Conservation (phyloP, 805 yeast species). For the Candida oleophila region DNA sequence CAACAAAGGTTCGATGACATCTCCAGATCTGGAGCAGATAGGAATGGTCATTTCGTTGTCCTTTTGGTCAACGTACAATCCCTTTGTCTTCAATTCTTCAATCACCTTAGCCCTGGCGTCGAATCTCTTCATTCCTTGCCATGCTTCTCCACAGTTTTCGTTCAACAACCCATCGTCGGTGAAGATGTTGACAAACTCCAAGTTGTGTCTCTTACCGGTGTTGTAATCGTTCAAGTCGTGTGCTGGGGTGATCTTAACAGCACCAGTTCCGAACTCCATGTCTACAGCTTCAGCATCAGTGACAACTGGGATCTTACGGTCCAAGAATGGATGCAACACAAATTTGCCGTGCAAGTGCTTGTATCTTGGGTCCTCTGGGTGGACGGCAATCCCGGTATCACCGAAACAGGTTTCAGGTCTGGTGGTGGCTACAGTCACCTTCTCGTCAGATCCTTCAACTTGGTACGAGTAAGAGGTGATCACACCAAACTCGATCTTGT, state of each 20-base stretch:
- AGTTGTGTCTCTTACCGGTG: slow-evolving; percentile 90
- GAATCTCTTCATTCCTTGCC: slow-evolving; percentile 88
- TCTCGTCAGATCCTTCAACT: slow-evolving; percentile 83
- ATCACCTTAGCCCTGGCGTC: slow-evolving; percentile 88
- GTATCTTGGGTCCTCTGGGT: slow-evolving; percentile 92
- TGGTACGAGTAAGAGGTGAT: slow-evolving; percentile 93
- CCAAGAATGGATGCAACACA: slow-evolving; percentile 86
- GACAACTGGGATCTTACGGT: slow-evolving; percentile 81
- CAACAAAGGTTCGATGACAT: slow-evolving; percentile 91
- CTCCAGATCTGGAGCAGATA: slow-evolving; percentile 93
- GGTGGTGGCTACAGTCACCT: slow-evolving; percentile 90
- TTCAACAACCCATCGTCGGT: slow-evolving; percentile 92
- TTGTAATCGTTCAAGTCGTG: slow-evolving; percentile 96
- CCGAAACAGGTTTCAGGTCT: slow-evolving; percentile 99
- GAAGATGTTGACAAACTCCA: slow-evolving; percentile 84
- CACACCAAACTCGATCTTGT: slow-evolving; percentile 93
- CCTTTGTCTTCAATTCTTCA: slow-evolving; percentile 71
- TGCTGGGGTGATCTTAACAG: slow-evolving; percentile 98
- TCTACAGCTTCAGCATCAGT: slow-evolving; percentile 93
- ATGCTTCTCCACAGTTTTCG: slow-evolving; percentile 85
- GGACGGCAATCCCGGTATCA: slow-evolving; percentile 97
- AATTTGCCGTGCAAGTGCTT: slow-evolving; percentile 92
- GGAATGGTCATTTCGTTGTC: slow-evolving; percentile 97
- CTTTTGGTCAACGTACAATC: slow-evolving; percentile 76
- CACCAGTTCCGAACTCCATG: slow-evolving; percentile 99